phyloP scores from a whole-genome alignment of 2,329 filamentous ascomycete genomes.

The Monilinia polystroma region DNA sequence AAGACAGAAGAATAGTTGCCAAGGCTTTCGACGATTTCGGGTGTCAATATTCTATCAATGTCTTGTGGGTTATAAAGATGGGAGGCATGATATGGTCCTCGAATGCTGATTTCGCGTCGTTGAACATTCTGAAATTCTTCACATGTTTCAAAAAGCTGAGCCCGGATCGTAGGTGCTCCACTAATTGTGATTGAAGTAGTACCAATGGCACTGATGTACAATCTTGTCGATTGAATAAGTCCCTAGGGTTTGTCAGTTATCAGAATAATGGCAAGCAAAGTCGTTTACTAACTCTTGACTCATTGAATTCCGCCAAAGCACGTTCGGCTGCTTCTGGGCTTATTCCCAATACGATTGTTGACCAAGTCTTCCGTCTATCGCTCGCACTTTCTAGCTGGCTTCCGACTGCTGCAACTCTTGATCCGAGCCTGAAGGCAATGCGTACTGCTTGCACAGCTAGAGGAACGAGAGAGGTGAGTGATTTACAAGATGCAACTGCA shows the following conservation, averaged over 20 bases:
- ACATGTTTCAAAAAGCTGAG: conserved; percentile 27
- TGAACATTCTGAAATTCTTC: conserved; percentile 25
- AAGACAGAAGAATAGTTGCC: conserved; percentile 24
- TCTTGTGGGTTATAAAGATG: conserved; percentile 37
- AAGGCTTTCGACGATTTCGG: conserved; percentile 24
- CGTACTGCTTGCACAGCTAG: conserved; percentile 38
- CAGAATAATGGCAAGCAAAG: too few species aligned
- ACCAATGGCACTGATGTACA: conserved; percentile 31
- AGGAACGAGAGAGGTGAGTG: conserved; percentile 37
- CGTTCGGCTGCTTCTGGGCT: conserved; percentile 24
- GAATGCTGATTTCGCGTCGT: conserved; percentile 29
- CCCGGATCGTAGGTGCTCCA: conserved; percentile 28
- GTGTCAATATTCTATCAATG: conserved; percentile 29
- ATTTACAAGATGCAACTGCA: conserved; percentile 38
- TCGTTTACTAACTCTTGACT: conserved; percentile 13
- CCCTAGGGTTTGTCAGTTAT: conserved; percentile 21
- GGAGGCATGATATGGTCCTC: conserved; percentile 38
- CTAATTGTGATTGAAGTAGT: conserved; percentile 30
- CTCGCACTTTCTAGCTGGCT: conserved; percentile 27
- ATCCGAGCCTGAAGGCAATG: conserved; percentile 39
- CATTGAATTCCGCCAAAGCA: conserved; percentile 29
- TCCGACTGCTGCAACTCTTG: conserved; percentile 36
- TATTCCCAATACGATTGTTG: conserved; percentile 29
- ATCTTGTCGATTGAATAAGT: conserved; percentile 26
- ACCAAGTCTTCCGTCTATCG: conserved; percentile 28